phyloP scores from a whole-genome alignment of 2,329 filamentous ascomycete species.

The Cryphonectria nitschkei region DNA sequence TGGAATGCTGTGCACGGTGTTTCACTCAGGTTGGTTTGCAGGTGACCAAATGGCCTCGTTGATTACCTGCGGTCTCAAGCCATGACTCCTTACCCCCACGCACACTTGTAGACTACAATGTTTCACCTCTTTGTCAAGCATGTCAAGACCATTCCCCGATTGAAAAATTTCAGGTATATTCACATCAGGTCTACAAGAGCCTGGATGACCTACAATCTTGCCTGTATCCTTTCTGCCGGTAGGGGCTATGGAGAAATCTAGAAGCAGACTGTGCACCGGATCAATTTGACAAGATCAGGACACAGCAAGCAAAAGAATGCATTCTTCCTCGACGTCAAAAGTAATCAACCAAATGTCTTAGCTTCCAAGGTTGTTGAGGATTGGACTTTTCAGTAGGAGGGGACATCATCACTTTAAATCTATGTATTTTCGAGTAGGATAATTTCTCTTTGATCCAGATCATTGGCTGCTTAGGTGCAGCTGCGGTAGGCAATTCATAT shows the following conservation, averaged over 20 bases:
- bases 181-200: background rate
- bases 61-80: background rate
- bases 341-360: background rate
- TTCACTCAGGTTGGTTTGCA: background rate
- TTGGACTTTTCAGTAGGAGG: background rate
- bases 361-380: background rate
- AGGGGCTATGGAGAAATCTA: background rate
- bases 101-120: background rate
- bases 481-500: background rate
- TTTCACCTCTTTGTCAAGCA: background rate
- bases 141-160: background rate
- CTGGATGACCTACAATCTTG: background rate
- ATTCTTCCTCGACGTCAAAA: background rate
- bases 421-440: background rate
- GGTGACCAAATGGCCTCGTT: too few species aligned
- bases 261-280: background rate
- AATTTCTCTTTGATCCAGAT: background rate
- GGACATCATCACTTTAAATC: background rate
- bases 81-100: background rate
- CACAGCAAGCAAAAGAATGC: background rate
- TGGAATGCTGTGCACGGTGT: too few species aligned
- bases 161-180: background rate
- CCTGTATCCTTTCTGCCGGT: background rate
- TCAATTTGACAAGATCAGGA: background rate
- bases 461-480: fast-evolving